Base-by-base conservation (phyloP, 208 protist genomes). In the Crithidia bombi region DNA sequence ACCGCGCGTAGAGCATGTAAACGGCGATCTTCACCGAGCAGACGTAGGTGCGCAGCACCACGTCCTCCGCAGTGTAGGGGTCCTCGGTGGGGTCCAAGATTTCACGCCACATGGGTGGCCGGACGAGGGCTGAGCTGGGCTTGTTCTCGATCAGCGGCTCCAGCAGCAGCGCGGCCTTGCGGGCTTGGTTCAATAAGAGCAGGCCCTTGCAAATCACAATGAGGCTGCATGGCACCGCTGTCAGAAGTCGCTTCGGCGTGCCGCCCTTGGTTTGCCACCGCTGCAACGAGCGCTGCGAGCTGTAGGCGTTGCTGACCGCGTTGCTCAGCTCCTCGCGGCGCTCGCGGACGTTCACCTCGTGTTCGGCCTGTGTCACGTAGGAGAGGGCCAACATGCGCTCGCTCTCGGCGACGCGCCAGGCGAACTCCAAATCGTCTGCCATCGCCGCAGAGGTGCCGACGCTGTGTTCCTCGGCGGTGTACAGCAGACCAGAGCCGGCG, bases 141-240 rank as follows among this genome's bases (percentile, higher is more conserved):
- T 93, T 96, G 23, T 91, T 83, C 68, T 93, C 91, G 50, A 94
- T 91, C 21, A 96, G 81, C 35, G 91, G 91, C 71, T 96, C 91
- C 15, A 96, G 73, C 64, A 91, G 69, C 50, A 96, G 59, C 12
- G 85, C 88, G 15, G 91, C 91, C 66, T 96, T 96, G 39, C 87
- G 85, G 14, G 86, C 74, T 51, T 96, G 91, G 38, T 78, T 82
- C 30, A 96, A 83, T 49, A 89, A 76, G 44, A 96, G 57, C 15
- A 96, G 72, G 9, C 88, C 91, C 50, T 81, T 86, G 55, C 83
- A 82, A 39, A 79, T 83, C 2, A 92, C 86, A 26, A 93, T 83
- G 38, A 94, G 74, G 41, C 78, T 91, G 28, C 75, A 84, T 36
- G 91, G 87, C 15, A 93, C 85, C 33, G 86, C 88, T 17, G 89